Evolutionary conservation across 768 basidiomycete species (phyloP).

Genomic region (Lanmaoa rubissima): DNA sequence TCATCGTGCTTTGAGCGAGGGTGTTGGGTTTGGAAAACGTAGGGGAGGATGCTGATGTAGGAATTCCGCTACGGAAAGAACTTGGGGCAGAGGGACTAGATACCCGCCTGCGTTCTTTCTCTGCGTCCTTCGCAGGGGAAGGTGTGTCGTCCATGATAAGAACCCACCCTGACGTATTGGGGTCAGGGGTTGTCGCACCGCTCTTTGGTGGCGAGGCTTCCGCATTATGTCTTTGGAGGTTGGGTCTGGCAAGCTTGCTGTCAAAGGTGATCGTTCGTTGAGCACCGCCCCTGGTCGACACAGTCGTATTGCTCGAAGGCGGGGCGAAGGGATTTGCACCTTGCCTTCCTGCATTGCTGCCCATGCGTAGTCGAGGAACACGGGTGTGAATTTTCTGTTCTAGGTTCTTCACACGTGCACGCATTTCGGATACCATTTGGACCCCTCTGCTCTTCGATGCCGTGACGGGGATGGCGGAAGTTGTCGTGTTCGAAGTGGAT

Average conservation of each 20-base stretch:
- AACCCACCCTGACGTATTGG: constrained; percentile 80
- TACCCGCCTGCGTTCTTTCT: constrained; percentile 55
- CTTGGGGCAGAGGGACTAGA: constrained; percentile 63
- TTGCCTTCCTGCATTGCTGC: constrained; percentile 62
- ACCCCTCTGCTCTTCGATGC: constrained; percentile 76
- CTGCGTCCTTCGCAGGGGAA: constrained; percentile 57
- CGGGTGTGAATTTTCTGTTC: constrained; percentile 88
- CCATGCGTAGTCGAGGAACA: constrained; percentile 81
- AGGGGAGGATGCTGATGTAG: constrained; percentile 47
- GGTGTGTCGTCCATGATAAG: constrained; percentile 88
- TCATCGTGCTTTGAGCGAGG: constrained; percentile 38
- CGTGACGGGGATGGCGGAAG: constrained; percentile 37
- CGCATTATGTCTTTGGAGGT: constrained; percentile 42
- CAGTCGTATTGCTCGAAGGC: constrained; percentile 38
- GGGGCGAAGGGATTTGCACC: constrained; percentile 39
- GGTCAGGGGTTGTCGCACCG: constrained; percentile 40
- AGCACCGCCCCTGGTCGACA: constrained; percentile 29
- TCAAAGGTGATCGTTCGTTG: constrained; percentile 21
- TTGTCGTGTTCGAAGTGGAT: constrained; percentile 37
- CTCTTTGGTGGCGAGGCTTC: constrained; percentile 44
- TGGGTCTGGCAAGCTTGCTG: constrained; percentile 21
- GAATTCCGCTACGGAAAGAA: constrained; percentile 47
- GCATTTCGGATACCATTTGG: constrained; percentile 92
- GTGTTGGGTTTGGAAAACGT: constrained; percentile 42
- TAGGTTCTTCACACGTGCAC: constrained; percentile 75